Conservation (phyloP, 208 protist genomes). For the Crithidia acanthocephali region DNA sequence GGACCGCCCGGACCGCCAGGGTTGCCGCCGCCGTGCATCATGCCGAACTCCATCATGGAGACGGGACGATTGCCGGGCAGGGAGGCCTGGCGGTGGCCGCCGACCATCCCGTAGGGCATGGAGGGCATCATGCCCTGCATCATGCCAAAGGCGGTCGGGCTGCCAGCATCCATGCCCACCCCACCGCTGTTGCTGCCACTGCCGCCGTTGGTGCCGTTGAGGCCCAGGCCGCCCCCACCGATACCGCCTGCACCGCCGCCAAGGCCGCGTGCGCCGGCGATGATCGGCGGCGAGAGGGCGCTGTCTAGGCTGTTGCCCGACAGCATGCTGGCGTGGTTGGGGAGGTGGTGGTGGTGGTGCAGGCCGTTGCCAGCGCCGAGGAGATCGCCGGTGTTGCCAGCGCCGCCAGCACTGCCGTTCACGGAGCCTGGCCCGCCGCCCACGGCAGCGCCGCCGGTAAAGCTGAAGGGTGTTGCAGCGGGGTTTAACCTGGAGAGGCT, state of each 20-base stretch:
- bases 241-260: constrained; percentile 2
- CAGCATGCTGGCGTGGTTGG: constrained; percentile 13
- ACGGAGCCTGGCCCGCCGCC: not conserved
- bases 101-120: constrained; percentile 25
- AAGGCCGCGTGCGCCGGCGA: constrained; percentile 1
- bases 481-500: constrained; percentile 34
- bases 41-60: constrained; percentile 18
- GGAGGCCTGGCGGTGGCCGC: constrained; percentile 6
- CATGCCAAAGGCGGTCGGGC: constrained; percentile 29
- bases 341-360: not conserved
- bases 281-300: constrained; percentile 1
- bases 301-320: constrained; percentile 12
- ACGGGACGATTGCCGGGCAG: constrained; percentile 2
- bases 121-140: constrained; percentile 27
- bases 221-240: not conserved
- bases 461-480: constrained; percentile 37
- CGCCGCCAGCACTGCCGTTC: not conserved
- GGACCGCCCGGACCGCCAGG: not conserved
- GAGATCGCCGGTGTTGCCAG: constrained; percentile 1
- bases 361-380: not conserved
- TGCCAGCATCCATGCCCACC: constrained; percentile 16
- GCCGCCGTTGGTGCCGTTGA: constrained; percentile 9
- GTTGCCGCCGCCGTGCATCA: constrained; percentile 15
- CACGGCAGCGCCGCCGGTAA: constrained; percentile 19
- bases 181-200: not conserved